Evolutionary conservation across 768 basidiomycete species (phyloP).

Genomic region (Agaricus sinodeliciosus): DNA sequence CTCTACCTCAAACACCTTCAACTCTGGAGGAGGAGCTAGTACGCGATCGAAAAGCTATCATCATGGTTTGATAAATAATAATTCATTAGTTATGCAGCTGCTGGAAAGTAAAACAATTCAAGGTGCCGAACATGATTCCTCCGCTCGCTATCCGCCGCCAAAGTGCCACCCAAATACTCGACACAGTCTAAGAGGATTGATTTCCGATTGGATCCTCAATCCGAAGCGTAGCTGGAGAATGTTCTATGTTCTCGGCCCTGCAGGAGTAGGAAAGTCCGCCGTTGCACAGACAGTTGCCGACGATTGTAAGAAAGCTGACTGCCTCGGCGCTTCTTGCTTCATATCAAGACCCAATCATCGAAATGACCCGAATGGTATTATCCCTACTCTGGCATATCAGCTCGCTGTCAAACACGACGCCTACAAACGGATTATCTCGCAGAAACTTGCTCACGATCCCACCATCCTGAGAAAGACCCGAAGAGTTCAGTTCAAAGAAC

Average conservation of each 20-base stretch:
- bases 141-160: slow-evolving; percentile 4
- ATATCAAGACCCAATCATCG: not conserved
- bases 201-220: not conserved
- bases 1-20: too few relatives aligned
- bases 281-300: slow-evolving; percentile 4
- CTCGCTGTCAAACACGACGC: not conserved
- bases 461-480: not conserved
- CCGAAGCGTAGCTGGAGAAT: not conserved
- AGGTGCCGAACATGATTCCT: slow-evolving; percentile 3
- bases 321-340: slow-evolving; percentile 4
- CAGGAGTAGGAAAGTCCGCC: slow-evolving; percentile 7
- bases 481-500: not conserved
- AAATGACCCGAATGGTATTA: not conserved
- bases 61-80: too few relatives aligned
- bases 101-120: not conserved
- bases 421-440: not conserved
- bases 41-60: too few relatives aligned
- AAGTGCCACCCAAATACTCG: slow-evolving; percentile 6
- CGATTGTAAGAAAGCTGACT: not conserved
- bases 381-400: slow-evolving; percentile 8
- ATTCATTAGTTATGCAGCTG: too few relatives aligned
- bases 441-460: not conserved
- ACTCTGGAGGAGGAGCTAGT: too few relatives aligned
- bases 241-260: slow-evolving; percentile 1
- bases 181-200: not conserved